Percentiles rank a stretch among this genome's conserved stretches.
Conservation (phyloP, 2,329 filamentous ascomycete genomes). For the Sporothrix pallida region DNA sequence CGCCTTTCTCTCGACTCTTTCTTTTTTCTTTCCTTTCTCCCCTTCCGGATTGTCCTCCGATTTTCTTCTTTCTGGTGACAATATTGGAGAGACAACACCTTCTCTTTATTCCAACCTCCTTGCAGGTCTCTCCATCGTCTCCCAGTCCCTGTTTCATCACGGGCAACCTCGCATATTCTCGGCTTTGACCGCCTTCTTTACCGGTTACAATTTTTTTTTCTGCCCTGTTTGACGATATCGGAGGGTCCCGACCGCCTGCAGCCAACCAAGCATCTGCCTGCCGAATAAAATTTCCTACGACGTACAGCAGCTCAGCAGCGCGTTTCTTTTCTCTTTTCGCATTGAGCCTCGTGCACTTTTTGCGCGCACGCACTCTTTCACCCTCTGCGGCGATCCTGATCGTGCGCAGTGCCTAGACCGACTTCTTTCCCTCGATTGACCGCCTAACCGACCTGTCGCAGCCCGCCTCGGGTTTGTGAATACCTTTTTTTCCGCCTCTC, state of each 20-base stretch:
- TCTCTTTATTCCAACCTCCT: constrained; percentile 17
- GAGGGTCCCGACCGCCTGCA: constrained; percentile 31
- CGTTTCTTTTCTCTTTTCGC: constrained; percentile 17
- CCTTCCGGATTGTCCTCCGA: constrained; percentile 11
- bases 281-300: constrained; percentile 5
- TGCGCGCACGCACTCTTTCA: constrained; percentile 22
- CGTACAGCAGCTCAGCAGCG: not conserved
- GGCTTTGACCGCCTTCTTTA: constrained; percentile 38
- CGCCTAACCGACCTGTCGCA: not conserved
- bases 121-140: constrained; percentile 24
- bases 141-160: not conserved
- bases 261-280: constrained; percentile 25
- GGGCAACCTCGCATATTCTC: constrained; percentile 35
- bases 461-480: constrained; percentile 12
- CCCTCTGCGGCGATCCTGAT: constrained; percentile 5
- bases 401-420: constrained; percentile 18
- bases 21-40: not conserved
- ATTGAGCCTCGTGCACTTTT: constrained; percentile 9
- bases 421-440: not conserved
- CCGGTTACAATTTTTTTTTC: constrained; percentile 35
- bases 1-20: constrained; percentile 25
- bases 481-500: not conserved
- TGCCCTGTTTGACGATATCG: constrained; percentile 36
- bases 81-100: constrained; percentile 21
- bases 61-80: constrained; percentile 5